Base-by-base conservation (phyloP, 2,329 filamentous ascomycete species). In the Verticillium tricorpus region DNA sequence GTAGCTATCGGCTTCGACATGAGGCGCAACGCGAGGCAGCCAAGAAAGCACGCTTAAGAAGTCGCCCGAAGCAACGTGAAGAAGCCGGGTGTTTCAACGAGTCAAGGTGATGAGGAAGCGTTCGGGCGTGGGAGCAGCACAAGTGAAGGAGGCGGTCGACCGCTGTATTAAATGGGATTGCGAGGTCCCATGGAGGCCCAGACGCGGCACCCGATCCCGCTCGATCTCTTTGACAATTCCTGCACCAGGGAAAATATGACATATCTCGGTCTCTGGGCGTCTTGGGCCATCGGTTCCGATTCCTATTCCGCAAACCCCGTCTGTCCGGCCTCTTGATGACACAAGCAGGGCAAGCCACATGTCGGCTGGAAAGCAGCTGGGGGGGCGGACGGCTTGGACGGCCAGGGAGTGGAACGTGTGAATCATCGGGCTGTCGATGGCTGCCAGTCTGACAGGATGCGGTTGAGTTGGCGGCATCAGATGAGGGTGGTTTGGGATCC, bases 1-100 rank as follows among this genome's bases (percentile, higher is more conserved):
- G 37, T n/a, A n/a, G 37, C 50, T 19, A n/a, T 22, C 40, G 9
- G 37, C 9, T 17, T 28, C n/a, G 15, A 54, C 62, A 64, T 65
- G 7, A 14, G 40, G 39, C 31, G 31, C 17, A 14, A 15, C 15
- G 7, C 25, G 31, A 17, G 15, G 19, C 22, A 52, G 6, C 25
- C 28, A 28, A 6, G 28, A 28, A 15, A 58, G 31, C 39, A 19
- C 7, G 40, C 34, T 1, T 11, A 35, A 9, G 34, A 35, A 35
- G 14, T 14, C 14, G 34, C 9, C 7, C 34, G 14, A 35, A 5
- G 28, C 34, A 35, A 14, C 14, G 14, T 3, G 9, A 14, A 11
- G 34, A 35, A 35, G 34, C 34, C 34, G 9, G n/a, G n/a, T 9
- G 1, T n/a, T 45, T 9, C 17, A 45, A 45, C 39, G n/a, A 45